Base-by-base conservation (phyloP, 306 rosid species). In the Trifolium subterraneum region DNA sequence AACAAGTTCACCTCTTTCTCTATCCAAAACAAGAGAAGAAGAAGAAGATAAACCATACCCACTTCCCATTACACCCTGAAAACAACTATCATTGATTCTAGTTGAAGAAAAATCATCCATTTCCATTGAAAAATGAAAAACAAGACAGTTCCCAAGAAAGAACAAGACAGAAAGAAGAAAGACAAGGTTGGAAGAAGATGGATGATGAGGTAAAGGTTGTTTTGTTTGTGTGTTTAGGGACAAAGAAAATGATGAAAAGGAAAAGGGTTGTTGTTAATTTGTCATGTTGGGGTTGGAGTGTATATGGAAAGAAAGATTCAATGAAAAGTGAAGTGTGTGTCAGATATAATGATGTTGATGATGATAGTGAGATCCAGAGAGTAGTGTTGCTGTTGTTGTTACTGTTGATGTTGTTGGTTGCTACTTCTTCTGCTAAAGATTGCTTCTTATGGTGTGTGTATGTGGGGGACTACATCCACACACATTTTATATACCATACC, bases 11-110 rank as follows among this genome's bases (percentile, higher is more conserved):
- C 81, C 88, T 16, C 71, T 90, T 73, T 54, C 85, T 10, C 83
- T 67, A 76, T 89, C 91, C 84, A 89, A 82, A 61, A 90, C 87
- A 35, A 88, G 78, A 68, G 93, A 84, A 16, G 90, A 84, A 73
- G 92, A 84, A 14, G 91, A 84, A 65, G 89, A 74, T 33, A 84
- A 84, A 86, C 48, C 82, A 70, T 79, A 74, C 75, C 90, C 90
- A 80, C 38, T 80, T 73, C 83, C 85, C 38, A 73, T 65, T 5
- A 63, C 23, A 4, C 29, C 60, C 73, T 72, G 45, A 71, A 86
- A 41, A 41, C 15, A 67, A 38, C 75, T 83, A 64, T 78, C 77
- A 29, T 31, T 50, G 0, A 8, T 16, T 38, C 55, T 54, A 18
- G 64, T 71, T 6, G 81, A 22, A 15, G 22, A 77, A 82, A 75